Evolutionary conservation across 139 green algal species (phyloP), one percentile per base, ranked within the genome.

Genomic region (Edaphochlamys debaryana): DNA sequence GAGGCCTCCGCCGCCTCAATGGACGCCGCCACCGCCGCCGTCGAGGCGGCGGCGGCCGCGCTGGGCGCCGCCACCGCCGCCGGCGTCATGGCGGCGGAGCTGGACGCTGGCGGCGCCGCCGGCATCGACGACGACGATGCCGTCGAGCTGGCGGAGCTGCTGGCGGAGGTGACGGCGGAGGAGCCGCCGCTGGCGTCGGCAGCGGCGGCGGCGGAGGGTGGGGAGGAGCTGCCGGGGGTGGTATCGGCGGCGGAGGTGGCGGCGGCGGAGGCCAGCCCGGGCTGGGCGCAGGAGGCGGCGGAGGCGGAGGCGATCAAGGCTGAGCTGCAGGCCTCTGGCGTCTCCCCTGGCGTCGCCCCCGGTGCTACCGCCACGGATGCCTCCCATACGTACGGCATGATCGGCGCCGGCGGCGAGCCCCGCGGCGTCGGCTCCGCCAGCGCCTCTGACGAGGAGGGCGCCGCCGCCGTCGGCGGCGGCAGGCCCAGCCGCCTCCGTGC

Each of bases 1-100:
- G 76, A 82, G 0, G 76, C 76, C 45, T 62, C 76, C 22, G 38
- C 42, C 32, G 76, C 76, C 25, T n/a, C 76, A 32, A 38, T 73
- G 7, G 63, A 64, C 5, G 76, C 76, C 32, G 76, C 76, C 22
- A 42, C 27, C 34, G 36, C 32, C 19, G 76, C 76, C 63, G 50
- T 34, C 20, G 63, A 29, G 32, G 76, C 63, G 20, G 76, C 76
- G 22, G 62, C 76, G 20, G 63, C 60, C 11, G 76, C 76, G 2
- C 17, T 67, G 23, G 76, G 73, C 42, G 76, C 76, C 2, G 76
- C 76, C 63, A 82, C 76, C 22, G 76, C 73, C n/a, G 76, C 76
- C 63, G 11, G 32, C 22, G 62, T 82, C 40, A 30, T 42, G 63
- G 76, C 76, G 1, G 40, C 25, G 8, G 30, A 37, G 8, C 11